Conservation (phyloP, 345 rosid genomes). For the Salix viminalis region DNA sequence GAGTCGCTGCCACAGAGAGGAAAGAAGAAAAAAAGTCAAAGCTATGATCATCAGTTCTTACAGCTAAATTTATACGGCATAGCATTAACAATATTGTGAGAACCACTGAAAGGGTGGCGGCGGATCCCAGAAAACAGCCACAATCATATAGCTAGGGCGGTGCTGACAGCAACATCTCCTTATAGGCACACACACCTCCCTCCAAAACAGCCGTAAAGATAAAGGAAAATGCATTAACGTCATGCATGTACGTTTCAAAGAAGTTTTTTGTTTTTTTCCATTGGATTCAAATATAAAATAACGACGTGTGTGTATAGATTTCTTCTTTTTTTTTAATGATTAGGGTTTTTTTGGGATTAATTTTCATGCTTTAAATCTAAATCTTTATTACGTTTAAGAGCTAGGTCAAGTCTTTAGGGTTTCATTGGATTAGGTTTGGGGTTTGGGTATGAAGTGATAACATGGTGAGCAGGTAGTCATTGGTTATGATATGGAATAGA, state of each 20-base stretch:
- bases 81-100: conserved; percentile 29
- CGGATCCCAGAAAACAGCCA: conserved; percentile 44
- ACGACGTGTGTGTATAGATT: too few relatives aligned
- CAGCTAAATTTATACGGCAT: conserved; percentile 5
- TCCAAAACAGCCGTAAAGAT: conserved; percentile 18
- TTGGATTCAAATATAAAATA: too few relatives aligned
- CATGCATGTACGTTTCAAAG: background rate
- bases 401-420: too few relatives aligned
- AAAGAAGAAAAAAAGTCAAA: background rate
- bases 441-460: too few relatives aligned
- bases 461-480: too few relatives aligned
- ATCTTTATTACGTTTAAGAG: too few relatives aligned
- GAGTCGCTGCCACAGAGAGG: background rate
- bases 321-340: too few relatives aligned
- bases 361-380: too few relatives aligned
- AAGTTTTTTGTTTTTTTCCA: too few relatives aligned
- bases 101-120: conserved; percentile 25
- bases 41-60: background rate
- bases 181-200: background rate
- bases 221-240: background rate
- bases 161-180: conserved; percentile 27
- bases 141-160: conserved; percentile 19
- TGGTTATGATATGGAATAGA: too few relatives aligned
- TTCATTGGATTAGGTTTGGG: too few relatives aligned
- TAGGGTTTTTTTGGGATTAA: too few relatives aligned